phyloP scores from a whole-genome alignment of 1,284 basidiomycete genomes.

The Stygiomarasmius scandens region DNA sequence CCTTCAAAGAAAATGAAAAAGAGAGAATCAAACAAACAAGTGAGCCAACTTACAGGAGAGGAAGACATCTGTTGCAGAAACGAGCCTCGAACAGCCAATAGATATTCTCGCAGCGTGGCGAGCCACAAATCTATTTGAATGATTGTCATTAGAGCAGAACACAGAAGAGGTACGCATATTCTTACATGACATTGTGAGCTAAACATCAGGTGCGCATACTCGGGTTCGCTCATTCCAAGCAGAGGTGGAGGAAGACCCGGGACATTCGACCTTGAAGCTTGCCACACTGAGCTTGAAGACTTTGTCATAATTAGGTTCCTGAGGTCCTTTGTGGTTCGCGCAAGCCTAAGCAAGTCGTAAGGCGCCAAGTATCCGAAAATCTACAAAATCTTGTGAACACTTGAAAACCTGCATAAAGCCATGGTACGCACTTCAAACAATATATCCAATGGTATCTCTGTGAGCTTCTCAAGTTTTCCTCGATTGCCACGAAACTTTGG shows the following conservation, averaged over 20 bases:
- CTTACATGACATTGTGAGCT: constrained; percentile 13
- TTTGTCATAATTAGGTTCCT: background rate
- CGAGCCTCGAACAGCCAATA: constrained; percentile 11
- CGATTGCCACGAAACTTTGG: constrained; percentile 1
- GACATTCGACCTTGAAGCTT: constrained; percentile 10
- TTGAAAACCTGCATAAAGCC: background rate
- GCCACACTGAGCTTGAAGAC: constrained; percentile 24
- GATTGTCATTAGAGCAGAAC: background rate
- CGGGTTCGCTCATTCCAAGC: constrained; percentile 10
- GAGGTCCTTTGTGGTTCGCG: constrained; percentile 3
- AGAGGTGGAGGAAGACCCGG: constrained; percentile 11
- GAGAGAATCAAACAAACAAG: background rate
- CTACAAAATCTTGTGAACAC: background rate
- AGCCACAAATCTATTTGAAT: constrained; percentile 5
- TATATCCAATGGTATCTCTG: constrained; percentile 30
- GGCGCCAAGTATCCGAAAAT: constrained; percentile 4
- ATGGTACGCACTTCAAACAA: constrained; percentile 25
- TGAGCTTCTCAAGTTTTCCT: constrained; percentile 19
- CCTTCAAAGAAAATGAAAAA: background rate
- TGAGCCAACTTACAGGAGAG: background rate
- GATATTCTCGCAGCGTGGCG: constrained; percentile 8
- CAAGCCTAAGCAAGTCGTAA: background rate
- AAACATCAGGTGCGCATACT: constrained; percentile 10
- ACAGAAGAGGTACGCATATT: background rate
- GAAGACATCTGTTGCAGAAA: constrained; percentile 11